Base-by-base conservation (phyloP, 2,329 filamentous ascomycete species). In the Colletotrichum navitas region DNA sequence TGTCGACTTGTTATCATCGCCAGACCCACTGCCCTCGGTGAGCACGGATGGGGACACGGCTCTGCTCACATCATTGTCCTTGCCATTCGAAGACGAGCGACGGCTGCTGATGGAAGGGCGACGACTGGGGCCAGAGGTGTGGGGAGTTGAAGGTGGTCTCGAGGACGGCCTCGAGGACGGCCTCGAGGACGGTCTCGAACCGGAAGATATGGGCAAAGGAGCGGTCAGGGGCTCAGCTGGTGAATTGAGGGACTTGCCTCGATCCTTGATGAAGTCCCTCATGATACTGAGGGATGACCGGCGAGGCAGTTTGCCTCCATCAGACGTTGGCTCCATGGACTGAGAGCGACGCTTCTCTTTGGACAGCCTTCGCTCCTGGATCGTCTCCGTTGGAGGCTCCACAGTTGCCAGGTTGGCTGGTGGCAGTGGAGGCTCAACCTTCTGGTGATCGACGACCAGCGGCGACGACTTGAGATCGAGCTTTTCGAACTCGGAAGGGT, bases 81-180 rank as follows among this genome's bases (percentile, higher is more conserved):
- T 83, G 73, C 82, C 86, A 32, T 85, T 79, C 1, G 87, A 88
- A 5, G 89, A 90, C 74, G 45, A 47, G 45, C 80, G 85, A 60
- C 82, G 86, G 78, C 84, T 93, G 81, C 84, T 92, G 82, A 87
- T 93, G 83, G 85, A 96, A 83, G 84, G 86, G 80, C 84, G 93
- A 76, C 80, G 89, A 77, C 79, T 87, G 85, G 83, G 87, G 78
- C 80, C 89, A 82, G 65, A 58, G 79, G 74, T 71, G 70, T 79
- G 70, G 76, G 85, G 83, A 56, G 81, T 78, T 67, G 85, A 86
- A 76, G 84, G 84, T 6, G 83, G 85, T 52, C 84, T 83, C n/a
- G 80, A 84, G 26, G 43, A 45, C 43, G 43, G 43, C 3, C 43
- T 39, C n/a, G 80, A 84, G 26, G 43, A 45, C 21, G 43, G 43